Base-by-base conservation (phyloP, 176 grass and related monocot genomes). In the Microstegium vimineum region DNA sequence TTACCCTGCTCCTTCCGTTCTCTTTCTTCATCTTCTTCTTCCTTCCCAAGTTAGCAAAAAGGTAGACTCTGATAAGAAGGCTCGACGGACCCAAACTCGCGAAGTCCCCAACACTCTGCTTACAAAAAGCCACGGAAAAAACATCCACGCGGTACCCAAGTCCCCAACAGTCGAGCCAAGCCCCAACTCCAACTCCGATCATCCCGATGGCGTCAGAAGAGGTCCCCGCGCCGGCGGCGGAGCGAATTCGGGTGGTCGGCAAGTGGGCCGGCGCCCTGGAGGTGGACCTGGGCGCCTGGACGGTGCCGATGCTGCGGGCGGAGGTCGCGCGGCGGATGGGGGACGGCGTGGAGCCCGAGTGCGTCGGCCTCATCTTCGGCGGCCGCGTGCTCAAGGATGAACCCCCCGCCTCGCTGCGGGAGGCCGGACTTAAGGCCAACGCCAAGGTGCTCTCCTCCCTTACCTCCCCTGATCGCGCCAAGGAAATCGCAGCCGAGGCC, bases 321-420 rank as follows among this genome's bases (percentile, higher is more conserved):
- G 96, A 95, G 86, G 90, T 95, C 45, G 93, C 96, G 40, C 84
- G 68, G 84, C 87, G 92, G 52, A 81, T 85, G 2, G 87, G 85
- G 60, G 85, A 54, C 47, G 85, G 63, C 41, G 86, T 75, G 74
- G 89, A 83, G 63, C 87, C 89, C 57, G 82, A 71, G 2, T 82
- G 89, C 73, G 64, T 98, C 85, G 90, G 90, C 82, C 90, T 98
- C 61, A 98, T 95, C 67, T 98, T 86, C 62, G 96, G 93, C 26
- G 96, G 96, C 45, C 94, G 92, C 80, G 86, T 98, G 51, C 80
- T 98, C 75, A 91, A 75, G 82, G 96, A 95, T 34, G 93, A 85
- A 0, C 82, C 65, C 32, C 57, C 78, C 5, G 45, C 51, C n/a
- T 72, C 84, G 36, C 87, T 98, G 22, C 67, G 54, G 69, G 76